Evolutionary conservation across 441 rosid genomes (phyloP).

Genomic region (Pelargonium australe): DNA sequence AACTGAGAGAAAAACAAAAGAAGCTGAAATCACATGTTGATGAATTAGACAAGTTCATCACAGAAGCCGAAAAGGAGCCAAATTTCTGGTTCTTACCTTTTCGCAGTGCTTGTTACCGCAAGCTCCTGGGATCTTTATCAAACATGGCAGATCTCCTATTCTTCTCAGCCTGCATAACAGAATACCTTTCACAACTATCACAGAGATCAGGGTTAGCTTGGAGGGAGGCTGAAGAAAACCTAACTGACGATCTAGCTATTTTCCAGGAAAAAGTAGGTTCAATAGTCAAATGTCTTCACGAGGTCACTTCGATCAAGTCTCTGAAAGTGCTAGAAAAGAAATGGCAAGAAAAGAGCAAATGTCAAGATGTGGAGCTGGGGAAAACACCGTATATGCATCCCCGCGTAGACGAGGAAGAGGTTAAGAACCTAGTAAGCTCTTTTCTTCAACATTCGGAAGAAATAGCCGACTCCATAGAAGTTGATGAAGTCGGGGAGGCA

Average conservation of each 20-base stretch:
- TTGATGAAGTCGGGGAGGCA: conserved; percentile 31
- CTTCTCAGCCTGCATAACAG: conserved; percentile 24
- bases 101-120: conserved; percentile 30
- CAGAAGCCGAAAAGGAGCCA: conserved; percentile 60
- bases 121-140: conserved; percentile 36
- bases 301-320: conserved; percentile 29
- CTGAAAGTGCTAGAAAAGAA: conserved; percentile 24
- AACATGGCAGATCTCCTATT: conserved; percentile 40
- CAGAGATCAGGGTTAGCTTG: neutral
- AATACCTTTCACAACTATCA: neutral
- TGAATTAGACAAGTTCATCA: conserved; percentile 34
- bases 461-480: conserved; percentile 20
- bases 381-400: conserved; percentile 18
- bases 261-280: conserved; percentile 34
- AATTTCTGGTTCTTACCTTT: conserved; percentile 55
- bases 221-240: neutral
- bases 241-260: conserved; percentile 30
- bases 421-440: conserved; percentile 21
- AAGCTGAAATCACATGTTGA: conserved; percentile 33
- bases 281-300: conserved; percentile 39
- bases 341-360: conserved; percentile 32
- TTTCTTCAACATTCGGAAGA: conserved; percentile 30
- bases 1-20: conserved; percentile 18
- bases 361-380: conserved; percentile 45
- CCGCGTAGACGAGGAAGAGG: conserved; percentile 26